Evolutionary conservation across 371 early-diverging fungal species (phyloP).

Genomic region (Mucor mucedo): DNA sequence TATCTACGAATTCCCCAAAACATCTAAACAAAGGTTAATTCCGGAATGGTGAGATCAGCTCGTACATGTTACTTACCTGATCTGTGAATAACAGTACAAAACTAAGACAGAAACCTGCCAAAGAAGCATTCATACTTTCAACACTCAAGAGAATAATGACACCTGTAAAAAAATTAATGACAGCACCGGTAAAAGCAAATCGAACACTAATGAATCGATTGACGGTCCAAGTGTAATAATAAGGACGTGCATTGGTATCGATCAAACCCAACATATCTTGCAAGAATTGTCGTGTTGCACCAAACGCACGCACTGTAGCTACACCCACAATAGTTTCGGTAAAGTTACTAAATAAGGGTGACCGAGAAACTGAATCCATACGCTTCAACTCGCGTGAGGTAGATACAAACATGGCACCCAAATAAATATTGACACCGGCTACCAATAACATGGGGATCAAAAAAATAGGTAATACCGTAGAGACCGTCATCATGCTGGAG

Average conservation of each 20-base stretch:
- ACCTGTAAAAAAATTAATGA: constrained; percentile 69
- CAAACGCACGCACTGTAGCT: constrained; percentile 82
- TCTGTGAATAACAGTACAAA: constrained; percentile 75
- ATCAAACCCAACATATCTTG: constrained; percentile 53
- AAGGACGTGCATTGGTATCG: constrained; percentile 72
- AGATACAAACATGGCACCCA: constrained; percentile 66
- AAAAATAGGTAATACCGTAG: constrained; percentile 65
- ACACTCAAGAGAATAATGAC: constrained; percentile 46
- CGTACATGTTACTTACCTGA: constrained; percentile 15
- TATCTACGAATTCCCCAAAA: constrained; percentile 73
- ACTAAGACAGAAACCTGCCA: constrained; percentile 79
- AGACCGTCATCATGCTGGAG: constrained; percentile 66
- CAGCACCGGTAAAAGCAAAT: constrained; percentile 66
- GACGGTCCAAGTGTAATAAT: constrained; percentile 60
- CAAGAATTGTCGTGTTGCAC: constrained; percentile 59
- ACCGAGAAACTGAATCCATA: constrained; percentile 75
- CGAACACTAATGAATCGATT: constrained; percentile 86
- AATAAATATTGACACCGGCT: constrained; percentile 49
- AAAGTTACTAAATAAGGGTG: constrained; percentile 81
- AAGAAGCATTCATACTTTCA: constrained; percentile 62
- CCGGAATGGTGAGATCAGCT: not conserved
- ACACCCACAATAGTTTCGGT: constrained; percentile 71
- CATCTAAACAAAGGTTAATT: constrained; percentile 30
- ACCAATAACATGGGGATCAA: constrained; percentile 47
- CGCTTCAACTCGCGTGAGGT: constrained; percentile 82